A percentile compares a stretch with the other conserved stretches of the same genome.
These are phyloP conservation scores for Poa annua DNA, from an alignment of 176 grass and related monocot genomes.

Conservation along the genomic window DNA sequence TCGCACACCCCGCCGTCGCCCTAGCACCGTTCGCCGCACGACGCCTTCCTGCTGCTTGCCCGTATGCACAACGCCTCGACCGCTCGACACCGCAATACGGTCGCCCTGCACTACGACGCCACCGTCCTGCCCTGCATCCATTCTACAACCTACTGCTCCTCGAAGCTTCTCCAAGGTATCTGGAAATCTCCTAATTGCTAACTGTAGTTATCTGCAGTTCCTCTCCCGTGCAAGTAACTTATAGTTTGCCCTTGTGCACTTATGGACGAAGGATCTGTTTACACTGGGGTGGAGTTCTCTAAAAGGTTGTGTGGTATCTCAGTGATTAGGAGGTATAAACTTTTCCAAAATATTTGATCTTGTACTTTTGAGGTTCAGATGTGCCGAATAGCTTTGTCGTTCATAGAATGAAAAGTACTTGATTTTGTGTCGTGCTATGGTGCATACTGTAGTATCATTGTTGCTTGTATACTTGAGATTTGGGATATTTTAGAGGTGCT, in stretches of 20 bases:
- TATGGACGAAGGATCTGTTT: constrained; percentile 55
- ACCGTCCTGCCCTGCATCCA: no score
- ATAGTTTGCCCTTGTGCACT: constrained; percentile 29
- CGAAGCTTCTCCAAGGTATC: no score
- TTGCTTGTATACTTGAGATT: constrained; percentile 28
- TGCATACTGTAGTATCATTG: constrained; percentile 17
- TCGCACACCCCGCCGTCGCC: no score
- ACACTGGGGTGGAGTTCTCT: constrained; percentile 75
- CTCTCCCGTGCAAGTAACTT: constrained; percentile 21
- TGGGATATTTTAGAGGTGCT: background rate
- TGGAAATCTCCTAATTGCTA: no score
- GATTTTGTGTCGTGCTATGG: background rate
- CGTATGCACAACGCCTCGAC: no score
- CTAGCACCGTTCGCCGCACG: no score
- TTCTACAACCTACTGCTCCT: no score
- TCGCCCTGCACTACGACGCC: no score
- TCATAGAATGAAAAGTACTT: background rate
- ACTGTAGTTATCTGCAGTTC: constrained; percentile 18
- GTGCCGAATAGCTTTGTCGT: background rate
- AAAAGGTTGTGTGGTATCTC: constrained; percentile 98
- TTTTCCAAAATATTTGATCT: constrained; percentile 17
- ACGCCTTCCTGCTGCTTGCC: no score
- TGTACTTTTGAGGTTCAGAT: constrained; percentile 13
- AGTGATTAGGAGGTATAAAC: constrained; percentile 89
- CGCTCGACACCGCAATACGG: no score